Conservation (phyloP, 176 grass and related monocot species). For the Avena eriantha region DNA sequence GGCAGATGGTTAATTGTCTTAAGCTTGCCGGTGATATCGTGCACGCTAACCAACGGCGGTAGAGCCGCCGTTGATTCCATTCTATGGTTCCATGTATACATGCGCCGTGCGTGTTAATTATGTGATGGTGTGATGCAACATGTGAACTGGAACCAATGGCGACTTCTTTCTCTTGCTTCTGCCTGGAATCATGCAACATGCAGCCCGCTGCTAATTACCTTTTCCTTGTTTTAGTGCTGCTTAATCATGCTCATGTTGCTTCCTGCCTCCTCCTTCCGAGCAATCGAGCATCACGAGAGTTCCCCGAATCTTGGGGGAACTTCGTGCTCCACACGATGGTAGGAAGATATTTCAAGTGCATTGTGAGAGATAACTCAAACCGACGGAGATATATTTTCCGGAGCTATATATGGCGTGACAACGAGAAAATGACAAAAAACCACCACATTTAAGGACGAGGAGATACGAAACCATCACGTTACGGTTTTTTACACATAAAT, state of each 20-base stretch:
- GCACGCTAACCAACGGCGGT: not conserved
- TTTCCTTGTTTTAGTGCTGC: slow-evolving; percentile 17
- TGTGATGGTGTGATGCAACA: not conserved
- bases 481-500: no score
- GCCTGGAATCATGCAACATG: slow-evolving; percentile 24
- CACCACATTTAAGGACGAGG: no score
- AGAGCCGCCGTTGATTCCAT: slow-evolving; percentile 29
- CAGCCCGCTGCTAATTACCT: not conserved
- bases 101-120: not conserved
- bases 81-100: not conserved
- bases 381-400: not conserved
- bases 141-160: slow-evolving; percentile 28
- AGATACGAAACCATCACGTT: no score
- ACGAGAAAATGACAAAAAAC: no score
- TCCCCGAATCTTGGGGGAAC: slow-evolving; percentile 11
- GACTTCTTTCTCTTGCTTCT: slow-evolving; percentile 22
- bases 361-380: not conserved
- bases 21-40: not conserved
- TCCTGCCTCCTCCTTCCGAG: slow-evolving; percentile 20
- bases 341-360: slow-evolving; percentile 31
- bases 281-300: slow-evolving; percentile 9
- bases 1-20: not conserved
- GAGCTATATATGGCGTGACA: no score
- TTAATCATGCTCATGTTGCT: slow-evolving; percentile 35
- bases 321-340: slow-evolving; percentile 25